Evolutionary conservation across 176 grass and related monocot species (phyloP).

Genomic region (Eragrostis nindensis): DNA sequence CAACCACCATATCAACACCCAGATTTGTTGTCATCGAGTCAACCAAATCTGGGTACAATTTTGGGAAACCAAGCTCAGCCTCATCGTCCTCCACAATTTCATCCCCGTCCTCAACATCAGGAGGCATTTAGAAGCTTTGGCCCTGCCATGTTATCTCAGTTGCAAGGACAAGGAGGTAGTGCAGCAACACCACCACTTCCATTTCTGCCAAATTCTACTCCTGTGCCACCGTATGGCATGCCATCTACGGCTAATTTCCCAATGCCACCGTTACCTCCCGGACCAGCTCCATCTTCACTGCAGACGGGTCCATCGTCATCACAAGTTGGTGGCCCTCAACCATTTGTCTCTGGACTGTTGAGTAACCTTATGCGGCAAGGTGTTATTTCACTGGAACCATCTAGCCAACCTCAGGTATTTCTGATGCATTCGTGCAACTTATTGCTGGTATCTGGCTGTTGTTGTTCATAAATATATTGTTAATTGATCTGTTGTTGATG

Average conservation of each 20-base stretch:
- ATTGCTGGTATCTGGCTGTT: conserved; percentile 23
- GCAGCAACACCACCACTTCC: conserved; percentile 45
- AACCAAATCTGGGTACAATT: conserved; percentile 56
- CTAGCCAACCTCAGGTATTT: conserved; percentile 71
- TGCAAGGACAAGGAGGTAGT: conserved; percentile 49
- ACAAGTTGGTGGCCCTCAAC: conserved; percentile 47
- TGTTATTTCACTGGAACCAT: conserved; percentile 66
- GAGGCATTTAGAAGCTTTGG: conserved; percentile 45
- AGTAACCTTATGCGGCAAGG: conserved; percentile 84
- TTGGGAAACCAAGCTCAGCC: conserved; percentile 49
- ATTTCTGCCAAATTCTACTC: conserved; percentile 42
- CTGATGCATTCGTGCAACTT: conserved; percentile 33
- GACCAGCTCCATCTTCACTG: conserved; percentile 53
- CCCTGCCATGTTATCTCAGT: conserved; percentile 29
- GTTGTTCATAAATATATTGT: conserved; percentile 23
- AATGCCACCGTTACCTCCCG: conserved; percentile 65
- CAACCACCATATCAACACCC: conserved; percentile 53
- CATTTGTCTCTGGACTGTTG: conserved; percentile 76
- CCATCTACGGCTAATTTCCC: conserved; percentile 36
- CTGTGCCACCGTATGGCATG: conserved; percentile 41
- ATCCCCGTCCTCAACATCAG: conserved; percentile 43
- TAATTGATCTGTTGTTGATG: conserved; percentile 24
- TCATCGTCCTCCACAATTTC: conserved; percentile 40
- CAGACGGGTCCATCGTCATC: conserved; percentile 59
- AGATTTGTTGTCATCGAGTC: conserved; percentile 49